A percentile compares a stretch with the other conserved stretches of the same genome.
phyloP scores from a whole-genome alignment of 1,284 basidiomycete genomes.

The Boletellus deceptivus region DNA sequence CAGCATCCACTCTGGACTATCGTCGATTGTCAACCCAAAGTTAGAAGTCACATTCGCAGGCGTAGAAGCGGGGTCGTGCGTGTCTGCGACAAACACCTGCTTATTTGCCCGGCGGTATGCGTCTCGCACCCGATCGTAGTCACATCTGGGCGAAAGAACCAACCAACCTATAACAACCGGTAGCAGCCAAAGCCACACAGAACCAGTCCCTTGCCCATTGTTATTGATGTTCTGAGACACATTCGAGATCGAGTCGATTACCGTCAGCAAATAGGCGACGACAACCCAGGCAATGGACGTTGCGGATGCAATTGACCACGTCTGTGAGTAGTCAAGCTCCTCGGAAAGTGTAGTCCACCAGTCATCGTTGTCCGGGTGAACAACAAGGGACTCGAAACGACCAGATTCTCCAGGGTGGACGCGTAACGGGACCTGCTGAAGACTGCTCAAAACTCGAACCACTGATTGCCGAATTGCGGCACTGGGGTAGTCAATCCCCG shows the following conservation, averaged over 20 bases:
- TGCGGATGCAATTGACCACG: constrained; percentile 41
- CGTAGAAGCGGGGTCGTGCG: not conserved
- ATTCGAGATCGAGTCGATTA: constrained; percentile 39
- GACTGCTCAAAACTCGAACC: constrained; percentile 21
- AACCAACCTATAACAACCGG: constrained; percentile 43
- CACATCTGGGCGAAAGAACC: constrained; percentile 41
- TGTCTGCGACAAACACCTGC: constrained; percentile 5
- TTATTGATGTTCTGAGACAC: constrained; percentile 24
- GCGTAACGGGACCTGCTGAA: constrained; percentile 35
- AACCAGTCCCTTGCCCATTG: constrained; percentile 39
- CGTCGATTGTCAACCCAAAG: constrained; percentile 22
- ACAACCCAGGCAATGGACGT: constrained; percentile 42
- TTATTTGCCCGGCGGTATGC: constrained; percentile 35
- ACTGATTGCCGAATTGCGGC: constrained; percentile 14
- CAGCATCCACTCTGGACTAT: constrained; percentile 6
- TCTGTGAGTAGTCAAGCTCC: constrained; percentile 28
- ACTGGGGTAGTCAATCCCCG: constrained; percentile 20
- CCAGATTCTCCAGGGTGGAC: constrained; percentile 22
- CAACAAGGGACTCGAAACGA: constrained; percentile 30
- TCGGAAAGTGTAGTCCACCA: constrained; percentile 29
- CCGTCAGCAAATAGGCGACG: constrained; percentile 42
- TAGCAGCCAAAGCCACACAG: constrained; percentile 42
- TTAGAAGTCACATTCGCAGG: constrained; percentile 7
- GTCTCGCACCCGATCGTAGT: constrained; percentile 31
- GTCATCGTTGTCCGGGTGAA: constrained; percentile 32